Base-by-base conservation (phyloP, 1,284 basidiomycete genomes). In the Ceratobasidium sp. region DNA sequence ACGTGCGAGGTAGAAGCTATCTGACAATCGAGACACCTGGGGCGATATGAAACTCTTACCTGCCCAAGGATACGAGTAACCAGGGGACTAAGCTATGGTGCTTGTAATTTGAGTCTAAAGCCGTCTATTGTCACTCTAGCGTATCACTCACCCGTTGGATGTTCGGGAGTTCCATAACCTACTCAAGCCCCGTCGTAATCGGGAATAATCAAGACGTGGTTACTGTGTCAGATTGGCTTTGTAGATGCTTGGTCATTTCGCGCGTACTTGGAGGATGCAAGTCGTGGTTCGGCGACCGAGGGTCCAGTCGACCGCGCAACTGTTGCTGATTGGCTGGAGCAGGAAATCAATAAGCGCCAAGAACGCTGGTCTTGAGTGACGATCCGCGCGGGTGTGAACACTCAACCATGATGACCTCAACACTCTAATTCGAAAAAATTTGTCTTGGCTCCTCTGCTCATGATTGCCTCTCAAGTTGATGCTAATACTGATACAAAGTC, bases 1-100 rank as follows among this genome's bases (percentile, higher is more conserved):
- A 15, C 13, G n/a, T 72, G 69, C 49, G 46, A 61, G 49, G 49
- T 18, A 46, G 20, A 23, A 51, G 60, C 49, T 68, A 15, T 49
- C 67, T 40, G 18, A 42, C 26, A 76, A 44, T n/a, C 46, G 28
- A 63, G 18, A 63, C 5, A 33, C 56, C 26, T 68, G 18, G 67
- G 15, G 51, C 53, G 55, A 55, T 49, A 26, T n/a, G 51, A 58
- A 56, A 39, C 39, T 83, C 85, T 80, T 82, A 92, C 94, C 90
- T 95, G 93, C 5, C 92, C 94, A 20, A 95, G 85, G 20, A 95
- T 86, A 80, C 94, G 87, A 15, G 91, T 85, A 0, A 94, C 90
- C 78, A 88, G 87, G 56, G 89, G 87, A 81, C 90, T 93, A 64
- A 94, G 85, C 93, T 94, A 42, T 6, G 26, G 72, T 23, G 9